Base-by-base conservation (phyloP, 129 eudicot genomes). In the Escallonia rubra region DNA sequence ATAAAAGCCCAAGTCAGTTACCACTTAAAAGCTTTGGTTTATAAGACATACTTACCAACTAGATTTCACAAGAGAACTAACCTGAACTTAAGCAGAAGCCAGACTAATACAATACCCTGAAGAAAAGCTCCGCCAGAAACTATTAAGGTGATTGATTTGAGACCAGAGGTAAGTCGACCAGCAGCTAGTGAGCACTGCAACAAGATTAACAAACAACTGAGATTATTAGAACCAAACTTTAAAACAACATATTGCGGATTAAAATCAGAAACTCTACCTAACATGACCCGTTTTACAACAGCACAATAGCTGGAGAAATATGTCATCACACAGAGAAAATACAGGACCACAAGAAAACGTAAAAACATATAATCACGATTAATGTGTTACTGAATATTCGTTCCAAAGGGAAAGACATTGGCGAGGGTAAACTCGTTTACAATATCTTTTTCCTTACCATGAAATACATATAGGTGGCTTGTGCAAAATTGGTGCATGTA, bases 151-250 rank as follows among this genome's bases (percentile, higher is more conserved):
- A 93, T 85, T 23, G 99, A 86, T 55, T 70, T 65, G 59, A 89
- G 96, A 59, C 96, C 87, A 15, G 92, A 86, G 52, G 96, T 89
- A 69, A 93, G 80, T 64, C 90, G 87, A 61, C 99, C 99, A 59
- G 95, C 90, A 65, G 83, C 90, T 72, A 93, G 78, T 44, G 99
- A 89, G 79, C 96, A 82, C 99, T 93, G 84, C 46, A 4, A 66
- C 59, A 54, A 61, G 52, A 67, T 78, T 49, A 61, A 70, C 77
- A 7, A 41, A 43, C 12, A 79, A 23, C 59, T 39, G 16, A 53
- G 64, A 44, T 57, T 13, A 61, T 16, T 64, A 54, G 68, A 53
- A 10, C 71, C 4, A 55, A 2, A 43, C 53, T 46, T 50, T 46
- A 44, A 15, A 63, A 44, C 15, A 43, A 63, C 41, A 63, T 45